These are phyloP conservation scores for Cymbopogon flexuosus DNA, from an alignment of 202 grass and related monocot species.

Conservation along the genomic window DNA sequence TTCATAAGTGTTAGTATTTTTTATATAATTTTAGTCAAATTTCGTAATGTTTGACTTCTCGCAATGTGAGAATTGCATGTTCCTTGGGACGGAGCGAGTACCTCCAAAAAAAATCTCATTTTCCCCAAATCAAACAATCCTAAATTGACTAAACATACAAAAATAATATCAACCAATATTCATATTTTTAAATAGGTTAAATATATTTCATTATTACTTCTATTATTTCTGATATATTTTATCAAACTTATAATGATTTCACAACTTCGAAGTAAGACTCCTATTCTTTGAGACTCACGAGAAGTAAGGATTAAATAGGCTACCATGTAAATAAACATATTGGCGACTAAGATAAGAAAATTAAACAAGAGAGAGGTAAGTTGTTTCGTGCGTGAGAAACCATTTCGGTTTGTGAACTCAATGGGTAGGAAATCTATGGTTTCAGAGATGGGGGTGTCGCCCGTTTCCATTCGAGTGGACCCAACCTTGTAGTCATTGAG, in stretches of 20 bases:
- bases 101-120: background rate
- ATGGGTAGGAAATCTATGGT: background rate
- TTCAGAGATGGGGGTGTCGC: background rate
- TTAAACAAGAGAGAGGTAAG: background rate
- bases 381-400: background rate
- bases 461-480: background rate
- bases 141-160: background rate
- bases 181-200: no score
- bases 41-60: no score
- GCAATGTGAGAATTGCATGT: no score
- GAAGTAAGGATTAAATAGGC: background rate
- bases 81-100: no score
- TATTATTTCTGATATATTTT: background rate
- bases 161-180: background rate
- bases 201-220: no score
- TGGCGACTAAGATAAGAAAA: background rate
- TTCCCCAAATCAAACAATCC: background rate
- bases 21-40: no score
- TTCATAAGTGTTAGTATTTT: no score
- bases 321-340: background rate
- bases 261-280: background rate
- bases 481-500: fast-evolving
- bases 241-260: background rate
- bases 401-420: no score
- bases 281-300: no score